Base-by-base conservation (phyloP, 306 rosid genomes). In the Cucurbita maxima region DNA sequence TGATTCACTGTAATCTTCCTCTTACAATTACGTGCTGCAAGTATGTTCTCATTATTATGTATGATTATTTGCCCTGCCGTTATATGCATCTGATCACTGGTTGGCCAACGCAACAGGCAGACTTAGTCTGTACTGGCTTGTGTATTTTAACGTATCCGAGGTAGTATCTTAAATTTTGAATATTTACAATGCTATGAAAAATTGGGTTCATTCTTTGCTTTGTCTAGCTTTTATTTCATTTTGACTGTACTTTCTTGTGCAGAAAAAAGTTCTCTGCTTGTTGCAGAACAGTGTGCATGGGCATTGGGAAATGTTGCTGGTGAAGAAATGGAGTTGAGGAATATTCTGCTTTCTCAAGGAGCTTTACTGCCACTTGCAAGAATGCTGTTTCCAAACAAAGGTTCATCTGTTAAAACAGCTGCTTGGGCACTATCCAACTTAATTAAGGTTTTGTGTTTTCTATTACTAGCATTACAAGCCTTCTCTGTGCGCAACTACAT, bases 391-490 rank as follows among this genome's bases (percentile, higher is more conserved):
- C 96, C 91, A 75, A 78, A 79, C 80, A 89, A 81, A 84, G 92
- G 96, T 59, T 94, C 99, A 75, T 85, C 97, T 7, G 92, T 89
- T 78, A 86, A 88, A 85, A 91, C 96, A 73, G 96, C 97, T 79
- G 97, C 97, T 76, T 95, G 99, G 99, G 96, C 97, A 79, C 81
- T 95, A 81, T 95, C 99, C 71, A 95, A 95, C 83, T 86, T 95
- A 71, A 95, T 95, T 79, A 95, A 95, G 97, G 99, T 95, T 95
- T 77, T 82, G 55, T 5, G 15, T 56, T 58, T 58, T 74, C 53
- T 74, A 11, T 30, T 14, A 48, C 55, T 25, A 19, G 43, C 54
- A 25, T 48, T 25, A 47, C 73, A 48, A 6, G 19, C 58, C 44
- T 69, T 69, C 58, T 47, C 13, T 68, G 25, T 68, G n/a, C 16